Base-by-base conservation (phyloP, 2,329 filamentous ascomycete genomes). In the Colletotrichum sp. region DNA sequence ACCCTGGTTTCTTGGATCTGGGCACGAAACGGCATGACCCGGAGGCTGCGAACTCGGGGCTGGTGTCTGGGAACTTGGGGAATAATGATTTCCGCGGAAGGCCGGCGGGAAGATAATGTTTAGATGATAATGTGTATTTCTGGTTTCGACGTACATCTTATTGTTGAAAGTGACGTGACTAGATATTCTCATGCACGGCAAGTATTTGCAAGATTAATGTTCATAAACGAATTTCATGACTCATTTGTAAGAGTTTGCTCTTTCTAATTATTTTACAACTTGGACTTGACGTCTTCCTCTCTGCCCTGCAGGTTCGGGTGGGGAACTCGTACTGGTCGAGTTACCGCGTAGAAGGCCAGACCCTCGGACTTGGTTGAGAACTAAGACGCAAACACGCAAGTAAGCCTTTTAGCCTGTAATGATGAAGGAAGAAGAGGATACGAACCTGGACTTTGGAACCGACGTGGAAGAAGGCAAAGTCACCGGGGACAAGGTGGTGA, bases 351-450 rank as follows among this genome's bases (percentile, higher is more conserved):
- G 36, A 76, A 77, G 6, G 72, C 72, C 30, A 77, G 57, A n/a
- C 65, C 75, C n/a, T 73, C 65, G 18, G 75, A 75, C 32, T 76
- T 76, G n/a, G 75, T 76, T 3, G 71, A 76, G 26, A 76, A 76
- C 65, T 76, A 9, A 10, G 8, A 39, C 9, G 9, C 9, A 39
- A 12, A 21, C 9, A 34, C n/a, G 10, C 1, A 36, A 63, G 57
- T 30, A 0, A 28, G 24, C 18, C 16, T 5, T 34, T 8, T 16
- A 32, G 12, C 6, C 1, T 21, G 5, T 18, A 15, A 59, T 6
- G 5, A 34, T 13, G 13, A 10, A 3, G 24, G 0, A n/a, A 44
- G 6, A 49, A 3, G 39, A 4, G 36, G 16, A 21, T 66, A 55
- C 59, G 21, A 36, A 71, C 63, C 30, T 72, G 21, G 34, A 68